Evolutionary conservation across 768 basidiomycete species (phyloP).

Genomic region (Amanita molliuscula): DNA sequence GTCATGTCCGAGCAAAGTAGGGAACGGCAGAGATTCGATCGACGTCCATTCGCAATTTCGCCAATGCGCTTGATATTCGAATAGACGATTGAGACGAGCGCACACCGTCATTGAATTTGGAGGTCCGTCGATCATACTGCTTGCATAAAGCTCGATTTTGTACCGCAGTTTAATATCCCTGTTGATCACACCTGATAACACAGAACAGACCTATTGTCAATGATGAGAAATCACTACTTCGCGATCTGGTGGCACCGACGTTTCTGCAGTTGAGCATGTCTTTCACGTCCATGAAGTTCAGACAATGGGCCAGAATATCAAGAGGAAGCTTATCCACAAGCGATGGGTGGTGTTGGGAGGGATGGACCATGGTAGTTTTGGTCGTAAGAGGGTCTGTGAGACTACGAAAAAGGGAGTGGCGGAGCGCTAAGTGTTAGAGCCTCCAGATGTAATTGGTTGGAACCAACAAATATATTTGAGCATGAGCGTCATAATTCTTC

Average conservation of each 20-base stretch:
- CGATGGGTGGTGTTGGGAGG: neutral
- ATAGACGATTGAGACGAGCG: constrained; percentile 5
- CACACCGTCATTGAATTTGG: neutral
- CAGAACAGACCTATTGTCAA: constrained; percentile 2
- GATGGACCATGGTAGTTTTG: neutral
- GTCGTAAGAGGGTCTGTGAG: neutral
- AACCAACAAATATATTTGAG: neutral
- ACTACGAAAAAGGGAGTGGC: neutral
- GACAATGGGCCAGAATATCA: constrained; percentile 1
- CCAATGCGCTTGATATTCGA: constrained; percentile 8
- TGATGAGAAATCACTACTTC: neutral
- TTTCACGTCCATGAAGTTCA: neutral
- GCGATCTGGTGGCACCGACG: neutral
- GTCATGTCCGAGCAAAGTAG: neutral
- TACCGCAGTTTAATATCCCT: constrained; percentile 8
- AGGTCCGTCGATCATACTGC: constrained; percentile 6
- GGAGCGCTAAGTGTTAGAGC: neutral
- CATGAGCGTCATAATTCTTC: neutral
- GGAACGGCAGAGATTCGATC: neutral
- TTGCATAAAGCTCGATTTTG: constrained; percentile 10
- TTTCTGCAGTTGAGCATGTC: constrained; percentile 1
- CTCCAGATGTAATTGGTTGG: neutral
- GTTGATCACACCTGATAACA: neutral
- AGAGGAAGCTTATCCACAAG: neutral
- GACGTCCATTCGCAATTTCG: constrained; percentile 4